A percentile compares a stretch with the other conserved stretches of the same genome.
Evolutionary conservation across 257 asterid genomes (phyloP).

Genomic region (Solanum appendiculatum): DNA sequence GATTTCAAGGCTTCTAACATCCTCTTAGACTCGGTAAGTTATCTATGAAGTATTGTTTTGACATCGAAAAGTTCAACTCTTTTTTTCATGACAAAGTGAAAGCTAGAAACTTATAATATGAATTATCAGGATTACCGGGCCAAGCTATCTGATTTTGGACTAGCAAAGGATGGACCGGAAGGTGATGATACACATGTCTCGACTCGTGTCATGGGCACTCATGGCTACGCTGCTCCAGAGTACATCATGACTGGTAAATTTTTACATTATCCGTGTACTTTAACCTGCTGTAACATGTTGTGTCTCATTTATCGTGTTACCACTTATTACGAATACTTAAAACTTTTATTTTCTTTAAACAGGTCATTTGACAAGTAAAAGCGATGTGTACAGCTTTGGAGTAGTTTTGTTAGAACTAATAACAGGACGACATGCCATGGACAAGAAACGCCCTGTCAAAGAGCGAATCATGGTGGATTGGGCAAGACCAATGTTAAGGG

Average conservation of each 20-base stretch:
- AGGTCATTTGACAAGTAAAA: slow-evolving; percentile 75
- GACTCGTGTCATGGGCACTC: slow-evolving; percentile 82
- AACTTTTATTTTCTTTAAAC: not conserved
- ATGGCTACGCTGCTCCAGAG: slow-evolving; percentile 91
- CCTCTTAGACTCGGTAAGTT: slow-evolving; percentile 30
- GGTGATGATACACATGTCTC: slow-evolving; percentile 69
- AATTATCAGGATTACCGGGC: slow-evolving; percentile 45
- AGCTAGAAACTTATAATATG: not conserved
- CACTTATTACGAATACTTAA: not conserved
- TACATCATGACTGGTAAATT: slow-evolving; percentile 67
- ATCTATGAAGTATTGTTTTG: no score
- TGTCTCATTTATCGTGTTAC: not conserved
- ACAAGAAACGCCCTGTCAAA: slow-evolving; percentile 41
- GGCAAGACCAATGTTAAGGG: slow-evolving; percentile 68
- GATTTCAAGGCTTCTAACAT: slow-evolving; percentile 82
- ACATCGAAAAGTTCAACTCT: not conserved
- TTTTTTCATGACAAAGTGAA: not conserved
- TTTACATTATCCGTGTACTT: not conserved
- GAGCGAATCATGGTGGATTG: slow-evolving; percentile 62
- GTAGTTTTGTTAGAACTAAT: slow-evolving; percentile 67
- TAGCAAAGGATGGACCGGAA: slow-evolving; percentile 79
- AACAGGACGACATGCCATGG: slow-evolving; percentile 48
- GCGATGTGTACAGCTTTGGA: slow-evolving; percentile 71
- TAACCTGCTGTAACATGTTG: not conserved
- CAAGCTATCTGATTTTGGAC: slow-evolving; percentile 76